Percentiles rank a stretch among this genome's conserved stretches.
These are phyloP conservation scores for Leptosphaerulina australis DNA, from an alignment of 2,329 filamentous ascomycete species.

Conservation along the genomic window DNA sequence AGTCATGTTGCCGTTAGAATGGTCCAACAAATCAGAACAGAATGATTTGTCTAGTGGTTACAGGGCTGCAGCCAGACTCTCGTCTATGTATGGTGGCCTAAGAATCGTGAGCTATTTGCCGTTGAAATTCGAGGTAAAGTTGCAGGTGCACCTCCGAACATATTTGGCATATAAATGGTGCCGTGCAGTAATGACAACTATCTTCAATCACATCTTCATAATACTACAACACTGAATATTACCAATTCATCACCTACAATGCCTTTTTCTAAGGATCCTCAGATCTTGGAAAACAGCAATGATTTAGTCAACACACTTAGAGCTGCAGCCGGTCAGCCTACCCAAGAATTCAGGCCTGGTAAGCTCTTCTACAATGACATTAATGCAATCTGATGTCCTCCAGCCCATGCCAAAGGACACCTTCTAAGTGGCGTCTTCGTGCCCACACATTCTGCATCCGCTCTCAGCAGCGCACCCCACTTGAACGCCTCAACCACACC, in stretches of 20 bases:
- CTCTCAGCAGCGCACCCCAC: conserved; percentile 57
- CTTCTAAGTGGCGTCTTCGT: conserved; percentile 61
- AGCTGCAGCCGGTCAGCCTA: conserved; percentile 29
- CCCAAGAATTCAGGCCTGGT: conserved; percentile 42
- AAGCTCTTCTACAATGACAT: conserved; percentile 2
- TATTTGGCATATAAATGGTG: conserved; percentile 6
- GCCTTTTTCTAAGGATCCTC: conserved; percentile 38
- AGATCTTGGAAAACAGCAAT: conserved; percentile 37
- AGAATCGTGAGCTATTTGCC: neutral
- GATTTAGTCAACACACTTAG: conserved; percentile 38
- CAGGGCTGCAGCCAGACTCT: neutral
- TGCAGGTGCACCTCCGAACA: neutral
- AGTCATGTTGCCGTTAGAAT: conserved; percentile 19
- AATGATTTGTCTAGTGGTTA: neutral
- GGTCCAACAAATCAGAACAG: conserved; percentile 20
- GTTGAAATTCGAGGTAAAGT: neutral
- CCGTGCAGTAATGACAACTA: too few relatives aligned
- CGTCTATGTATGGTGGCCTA: neutral
- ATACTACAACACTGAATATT: too few relatives aligned
- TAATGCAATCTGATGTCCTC: conserved; percentile 9
- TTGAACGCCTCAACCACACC: conserved; percentile 55
- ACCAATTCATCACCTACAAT: conserved; percentile 21
- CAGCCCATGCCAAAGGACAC: conserved; percentile 62
- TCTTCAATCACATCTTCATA: too few relatives aligned
- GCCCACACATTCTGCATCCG: conserved; percentile 52